Base-by-base conservation (phyloP, 2,329 filamentous ascomycete genomes). In the Microsporum canis region DNA sequence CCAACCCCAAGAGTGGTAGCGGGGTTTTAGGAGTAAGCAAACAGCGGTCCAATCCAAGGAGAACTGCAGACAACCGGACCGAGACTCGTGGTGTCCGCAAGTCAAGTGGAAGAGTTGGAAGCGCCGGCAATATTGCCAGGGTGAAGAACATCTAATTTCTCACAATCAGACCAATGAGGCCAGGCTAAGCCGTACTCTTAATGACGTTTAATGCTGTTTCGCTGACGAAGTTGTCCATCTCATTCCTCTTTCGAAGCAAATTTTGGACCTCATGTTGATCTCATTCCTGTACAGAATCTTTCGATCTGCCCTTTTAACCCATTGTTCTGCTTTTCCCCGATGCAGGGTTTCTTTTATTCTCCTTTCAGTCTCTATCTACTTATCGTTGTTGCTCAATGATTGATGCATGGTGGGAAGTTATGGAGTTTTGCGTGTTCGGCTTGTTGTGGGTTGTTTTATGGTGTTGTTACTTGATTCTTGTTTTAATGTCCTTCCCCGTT, bases 1-100 rank as follows among this genome's bases (percentile, higher is more conserved):
- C 76, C 5, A 72, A 76, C 56, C 75, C 78, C 38, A 82, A 84
- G 66, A 83, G 82, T 41, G 74, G 76, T 38, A 76, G 73, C 56
- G 78, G 76, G 64, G 71, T 75, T 72, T 79, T 76, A 73, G 76
- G 76, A 62, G 72, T 88, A 66, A 79, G 80, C 72, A 89, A 88
- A 75, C 82, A 88, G 63, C 84, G 87, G 57, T 75, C 78, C 3
- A 80, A 82, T 66, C 82, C 82, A 58, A 70, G 74, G 29, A 68
- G 74, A 60, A 68, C 67, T 17, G 73, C 73, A 1, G 74, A 76
- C 49, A 71, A 68, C 64, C 70, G 71, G 59, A 71, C 70, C 58
- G 75, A 76, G 17, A 69, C 71, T 7, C 70, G 71, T 53, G 75
- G 75, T 7, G 71, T 79, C 51, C 73, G 77, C 53, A 79, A 79